Percentiles rank a stretch among this genome's conserved stretches.
Conservation (phyloP, 2,329 filamentous ascomycete species). For the Teratosphaeria epicoccoides region DNA sequence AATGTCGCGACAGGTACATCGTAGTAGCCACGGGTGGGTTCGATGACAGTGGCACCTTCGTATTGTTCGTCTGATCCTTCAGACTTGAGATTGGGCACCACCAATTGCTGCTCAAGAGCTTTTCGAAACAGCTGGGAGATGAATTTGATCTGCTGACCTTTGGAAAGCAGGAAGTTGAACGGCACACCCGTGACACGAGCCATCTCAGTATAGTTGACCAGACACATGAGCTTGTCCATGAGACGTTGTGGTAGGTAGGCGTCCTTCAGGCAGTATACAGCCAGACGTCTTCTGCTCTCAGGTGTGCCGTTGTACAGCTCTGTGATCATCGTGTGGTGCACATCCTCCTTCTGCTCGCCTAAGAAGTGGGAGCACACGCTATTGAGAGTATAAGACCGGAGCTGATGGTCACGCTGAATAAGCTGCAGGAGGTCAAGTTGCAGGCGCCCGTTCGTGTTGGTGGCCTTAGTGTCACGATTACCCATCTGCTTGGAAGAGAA, state of each 20-base stretch:
- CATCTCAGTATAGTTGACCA: conserved; percentile 99
- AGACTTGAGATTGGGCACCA: conserved; percentile 75
- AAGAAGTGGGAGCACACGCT: conserved; percentile 92
- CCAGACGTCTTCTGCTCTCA: conserved; percentile 79
- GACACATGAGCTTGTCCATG: conserved; percentile 94
- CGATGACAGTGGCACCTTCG: conserved; percentile 95
- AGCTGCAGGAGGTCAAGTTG: conserved; percentile 92
- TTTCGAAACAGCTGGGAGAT: conserved; percentile 95
- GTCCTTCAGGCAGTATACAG: conserved; percentile 95
- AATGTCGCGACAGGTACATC: conserved; percentile 90
- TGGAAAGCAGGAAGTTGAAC: conserved; percentile 84
- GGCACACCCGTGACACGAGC: conserved; percentile 97
- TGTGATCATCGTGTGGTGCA: conserved; percentile 98
- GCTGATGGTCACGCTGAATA: conserved; percentile 85
- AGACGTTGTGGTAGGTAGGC: conserved; percentile 87
- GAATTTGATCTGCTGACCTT: conserved; percentile 95
- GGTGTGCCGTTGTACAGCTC: conserved; percentile 94
- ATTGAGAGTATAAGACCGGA: conserved; percentile 94
- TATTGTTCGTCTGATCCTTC: conserved; percentile 76
- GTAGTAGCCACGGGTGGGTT: conserved; percentile 87
- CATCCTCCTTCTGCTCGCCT: conserved; percentile 96
- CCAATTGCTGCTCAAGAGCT: conserved; percentile 80
- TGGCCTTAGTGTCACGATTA: conserved; percentile 84
- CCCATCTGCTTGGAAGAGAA: conserved; percentile 99
- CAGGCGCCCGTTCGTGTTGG: conserved; percentile 86